These are phyloP conservation scores for Boletus edulis DNA, from an alignment of 768 basidiomycete genomes.

Conservation along the genomic window DNA sequence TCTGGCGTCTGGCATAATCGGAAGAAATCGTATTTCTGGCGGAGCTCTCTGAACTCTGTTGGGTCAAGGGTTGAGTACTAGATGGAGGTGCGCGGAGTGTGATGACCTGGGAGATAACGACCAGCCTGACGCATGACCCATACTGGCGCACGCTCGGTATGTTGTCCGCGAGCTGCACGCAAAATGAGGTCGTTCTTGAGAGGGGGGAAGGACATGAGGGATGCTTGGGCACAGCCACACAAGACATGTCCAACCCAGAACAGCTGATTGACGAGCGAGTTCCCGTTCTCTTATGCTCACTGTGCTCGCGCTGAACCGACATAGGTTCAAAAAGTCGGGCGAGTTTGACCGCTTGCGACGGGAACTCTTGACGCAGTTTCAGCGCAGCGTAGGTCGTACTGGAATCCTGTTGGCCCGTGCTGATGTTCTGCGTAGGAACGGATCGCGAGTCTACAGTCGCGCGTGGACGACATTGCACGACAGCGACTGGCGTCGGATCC, in stretches of 20 bases:
- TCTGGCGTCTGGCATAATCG: slow-evolving; percentile 91
- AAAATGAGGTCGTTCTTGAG: slow-evolving; percentile 86
- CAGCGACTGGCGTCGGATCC: slow-evolving; percentile 53
- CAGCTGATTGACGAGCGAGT: slow-evolving; percentile 66
- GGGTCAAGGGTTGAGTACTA: not conserved
- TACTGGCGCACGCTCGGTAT: slow-evolving; percentile 89
- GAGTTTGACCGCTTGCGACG: slow-evolving; percentile 73
- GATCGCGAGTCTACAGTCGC: slow-evolving; percentile 49
- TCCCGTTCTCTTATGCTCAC: not conserved
- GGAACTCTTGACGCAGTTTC: slow-evolving; percentile 61
- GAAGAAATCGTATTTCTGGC: slow-evolving; percentile 89
- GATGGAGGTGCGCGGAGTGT: too few species aligned
- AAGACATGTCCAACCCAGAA: slow-evolving; percentile 42
- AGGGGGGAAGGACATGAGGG: slow-evolving; percentile 54
- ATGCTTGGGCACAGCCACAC: slow-evolving; percentile 12
- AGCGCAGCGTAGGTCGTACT: slow-evolving; percentile 44
- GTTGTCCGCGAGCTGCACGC: slow-evolving; percentile 87
- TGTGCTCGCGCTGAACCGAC: not conserved
- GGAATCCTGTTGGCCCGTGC: not conserved
- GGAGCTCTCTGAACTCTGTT: slow-evolving; percentile 85
- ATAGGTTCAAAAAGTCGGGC: slow-evolving; percentile 76
- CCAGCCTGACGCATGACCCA: slow-evolving; percentile 99
- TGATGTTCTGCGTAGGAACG: slow-evolving; percentile 39
- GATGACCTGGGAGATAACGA: slow-evolving; percentile 85
- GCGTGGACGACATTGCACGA: slow-evolving; percentile 61